Percentiles rank a stretch among this genome's conserved stretches.
Conservation (phyloP, 164 flowering plant species). For the Protea cynaroides region DNA sequence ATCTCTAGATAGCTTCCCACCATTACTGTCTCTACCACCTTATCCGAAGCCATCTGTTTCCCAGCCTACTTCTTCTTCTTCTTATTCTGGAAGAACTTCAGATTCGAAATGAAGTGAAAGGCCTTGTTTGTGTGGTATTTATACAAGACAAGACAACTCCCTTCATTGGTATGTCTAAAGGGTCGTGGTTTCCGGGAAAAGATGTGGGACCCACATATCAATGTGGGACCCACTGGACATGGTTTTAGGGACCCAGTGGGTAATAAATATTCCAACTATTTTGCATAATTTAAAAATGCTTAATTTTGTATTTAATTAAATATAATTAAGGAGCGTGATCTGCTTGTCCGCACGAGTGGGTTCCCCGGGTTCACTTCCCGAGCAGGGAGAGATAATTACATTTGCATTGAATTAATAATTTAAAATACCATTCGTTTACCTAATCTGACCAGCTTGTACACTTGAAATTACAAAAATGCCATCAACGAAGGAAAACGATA, state of each 20-base stretch:
- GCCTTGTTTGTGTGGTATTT: conserved; percentile 17
- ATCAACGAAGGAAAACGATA: background rate
- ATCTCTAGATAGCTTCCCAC: conserved; percentile 89
- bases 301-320: background rate
- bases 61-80: background rate
- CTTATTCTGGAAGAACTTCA: background rate
- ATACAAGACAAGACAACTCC: conserved; percentile 24
- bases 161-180: too few relatives aligned
- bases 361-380: conserved; percentile 35
- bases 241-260: conserved; percentile 5
- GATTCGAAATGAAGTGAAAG: conserved; percentile 5
- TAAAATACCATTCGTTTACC: too few relatives aligned
- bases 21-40: conserved; percentile 74
- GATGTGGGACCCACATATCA: too few relatives aligned
- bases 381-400: conserved; percentile 11
- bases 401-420: too few relatives aligned
- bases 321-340: conserved; percentile 27
- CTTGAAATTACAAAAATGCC: too few relatives aligned
- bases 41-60: conserved; percentile 45
- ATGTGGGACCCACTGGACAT: too few relatives aligned
- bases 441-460: too few relatives aligned
- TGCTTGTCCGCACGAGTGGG: conserved; percentile 54
- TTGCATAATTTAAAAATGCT: background rate
- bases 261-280: background rate
- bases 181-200: too few relatives aligned